Base-by-base conservation (phyloP, 2,329 filamentous ascomycete genomes). In the Fusarium guadeloupense region DNA sequence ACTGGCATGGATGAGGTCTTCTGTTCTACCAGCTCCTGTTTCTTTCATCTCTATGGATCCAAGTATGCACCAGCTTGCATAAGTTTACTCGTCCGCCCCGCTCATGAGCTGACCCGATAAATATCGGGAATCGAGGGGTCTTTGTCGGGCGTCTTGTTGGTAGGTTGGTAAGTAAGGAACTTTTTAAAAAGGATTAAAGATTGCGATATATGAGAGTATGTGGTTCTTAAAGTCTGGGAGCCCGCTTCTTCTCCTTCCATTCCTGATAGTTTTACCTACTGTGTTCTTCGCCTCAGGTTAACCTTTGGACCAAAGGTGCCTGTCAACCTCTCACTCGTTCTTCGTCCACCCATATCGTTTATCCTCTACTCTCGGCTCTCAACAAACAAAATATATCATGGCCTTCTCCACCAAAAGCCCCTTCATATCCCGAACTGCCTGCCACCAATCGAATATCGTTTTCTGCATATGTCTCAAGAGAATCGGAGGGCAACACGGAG, bases 61-160 rank as follows among this genome's bases (percentile, higher is more conserved):
- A 37, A 31, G 16, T 28, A 55, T 53, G 62, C 48, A 48, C 41
- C 50, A 33, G 23, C 48, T 57, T 54, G 46, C 46, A 59, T 46
- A 46, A 46, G 34, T 53, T 54, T 52, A 31, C 34, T 50, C 50
- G 47, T 28, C 31, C 35, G 48, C 65, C 66, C 67, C 67, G 65
- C 67, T 65, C 35, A 38, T 66, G 59, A 58, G 41, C 51, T 59
- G 65, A 56, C 53, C 67, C 67, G 67, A 69, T 60, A 59, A 55
- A 65, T 60, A 35, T 69, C 67, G 67, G 67, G 50, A 48, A 54
- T 57, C 23, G 43, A 50, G 51, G 46, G 31, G 40, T 44, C 28
- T 13, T 38, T 62, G 28, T 57, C 41, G 59, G 49, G 25, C 33
- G 23, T 20, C 45, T 46, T 42, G 49, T 20, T 45, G 48, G 39